These are phyloP conservation scores for Lactarius sanguifluus DNA, from an alignment of 768 basidiomycete genomes.

Conservation along the genomic window DNA sequence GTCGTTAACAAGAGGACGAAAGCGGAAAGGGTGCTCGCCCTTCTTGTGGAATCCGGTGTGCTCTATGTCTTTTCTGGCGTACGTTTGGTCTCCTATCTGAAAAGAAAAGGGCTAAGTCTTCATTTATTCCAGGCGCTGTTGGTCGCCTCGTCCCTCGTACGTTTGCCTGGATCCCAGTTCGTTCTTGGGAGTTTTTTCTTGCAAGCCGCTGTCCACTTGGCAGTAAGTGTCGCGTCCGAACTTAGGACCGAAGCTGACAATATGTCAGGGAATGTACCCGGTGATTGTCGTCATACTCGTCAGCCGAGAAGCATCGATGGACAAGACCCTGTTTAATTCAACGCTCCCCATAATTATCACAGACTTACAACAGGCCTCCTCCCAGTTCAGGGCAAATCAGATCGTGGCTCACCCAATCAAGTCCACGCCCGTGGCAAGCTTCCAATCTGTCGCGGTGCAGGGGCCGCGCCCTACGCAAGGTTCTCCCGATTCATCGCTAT, in stretches of 20 bases:
- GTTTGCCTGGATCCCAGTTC: background rate
- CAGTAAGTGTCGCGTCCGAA: background rate
- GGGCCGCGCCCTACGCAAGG: too few relatives aligned
- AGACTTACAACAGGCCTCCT: background rate
- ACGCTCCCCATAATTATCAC: background rate
- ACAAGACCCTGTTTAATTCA: background rate
- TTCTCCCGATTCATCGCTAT: background rate
- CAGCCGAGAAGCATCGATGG: background rate
- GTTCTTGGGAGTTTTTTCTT: background rate
- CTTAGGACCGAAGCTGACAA: background rate
- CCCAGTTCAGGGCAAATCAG: too few relatives aligned
- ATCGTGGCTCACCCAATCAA: background rate
- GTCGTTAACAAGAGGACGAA: background rate
- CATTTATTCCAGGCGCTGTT: background rate
- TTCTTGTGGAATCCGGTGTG: background rate
- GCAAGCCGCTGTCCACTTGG: background rate
- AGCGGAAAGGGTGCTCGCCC: background rate
- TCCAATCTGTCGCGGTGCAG: background rate
- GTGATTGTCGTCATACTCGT: background rate
- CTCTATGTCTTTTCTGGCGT: background rate
- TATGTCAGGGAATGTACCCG: background rate
- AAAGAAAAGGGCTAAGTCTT: background rate
- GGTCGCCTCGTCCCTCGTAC: background rate
- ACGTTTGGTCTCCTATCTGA: background rate
- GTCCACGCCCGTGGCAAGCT: background rate